Evolutionary conservation across 2,329 filamentous ascomycete species (phyloP).

Genomic region (Dothiorella sarmentorum): DNA sequence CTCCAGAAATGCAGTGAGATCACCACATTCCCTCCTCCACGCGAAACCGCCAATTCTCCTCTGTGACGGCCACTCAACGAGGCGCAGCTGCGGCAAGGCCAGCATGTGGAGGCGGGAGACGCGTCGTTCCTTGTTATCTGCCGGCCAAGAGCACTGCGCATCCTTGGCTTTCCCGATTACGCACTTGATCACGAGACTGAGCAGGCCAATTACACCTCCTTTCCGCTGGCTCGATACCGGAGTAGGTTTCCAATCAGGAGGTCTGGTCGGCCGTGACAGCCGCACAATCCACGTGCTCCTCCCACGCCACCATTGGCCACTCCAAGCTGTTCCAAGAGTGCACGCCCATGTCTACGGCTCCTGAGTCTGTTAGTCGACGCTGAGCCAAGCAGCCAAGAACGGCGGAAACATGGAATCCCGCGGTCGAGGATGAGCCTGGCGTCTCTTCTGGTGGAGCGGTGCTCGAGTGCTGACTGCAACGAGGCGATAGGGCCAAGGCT

Average conservation of each 20-base stretch:
- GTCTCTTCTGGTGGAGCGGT: constrained; percentile 3
- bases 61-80: not conserved
- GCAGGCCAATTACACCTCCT: not conserved
- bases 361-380: not conserved
- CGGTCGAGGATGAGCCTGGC: not conserved
- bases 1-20: not conserved
- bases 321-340: not conserved
- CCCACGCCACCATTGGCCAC: not conserved
- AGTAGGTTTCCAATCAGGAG: not conserved
- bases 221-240: too few species aligned
- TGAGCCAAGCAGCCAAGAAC: constrained; percentile 1
- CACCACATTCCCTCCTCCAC: not conserved
- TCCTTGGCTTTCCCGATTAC: constrained; percentile 8
- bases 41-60: too few species aligned
- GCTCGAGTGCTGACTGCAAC: not conserved
- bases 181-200: constrained; percentile 9
- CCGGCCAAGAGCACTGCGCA: constrained; percentile 14
- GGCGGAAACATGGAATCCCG: constrained; percentile 1
- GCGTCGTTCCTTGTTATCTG: constrained; percentile 12
- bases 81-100: not conserved
- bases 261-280: not conserved
- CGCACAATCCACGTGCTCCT: not conserved
- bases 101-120: constrained; percentile 2
- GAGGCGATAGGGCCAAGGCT: constrained; percentile 7
- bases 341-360: not conserved